Base-by-base conservation (phyloP, 371 early-diverging fungal genomes). In the Chytridiales sp. region DNA sequence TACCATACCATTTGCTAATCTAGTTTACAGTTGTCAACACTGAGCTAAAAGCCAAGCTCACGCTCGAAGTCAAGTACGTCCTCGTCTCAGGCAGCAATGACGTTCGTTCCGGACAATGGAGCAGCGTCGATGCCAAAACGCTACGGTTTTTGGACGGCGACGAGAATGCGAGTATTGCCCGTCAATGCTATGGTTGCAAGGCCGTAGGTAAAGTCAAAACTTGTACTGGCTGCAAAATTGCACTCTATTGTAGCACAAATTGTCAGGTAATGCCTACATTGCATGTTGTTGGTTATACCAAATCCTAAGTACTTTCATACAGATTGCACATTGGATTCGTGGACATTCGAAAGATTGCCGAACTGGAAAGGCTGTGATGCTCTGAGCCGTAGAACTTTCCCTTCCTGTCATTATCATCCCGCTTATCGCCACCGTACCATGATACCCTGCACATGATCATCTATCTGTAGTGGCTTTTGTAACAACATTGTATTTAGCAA, bases 251-350 rank as follows among this genome's bases (percentile, higher is more conserved):
- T 52, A 58, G 67, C 24, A 67, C 63, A n/a, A 71, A 71, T 50
- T 71, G 72, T 62, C 72, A 69, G 63, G 70, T 69, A 31, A 41
- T 50, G 39, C 19, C 22, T 19, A 24, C 4, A 17, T 21, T 41
- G 11, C 47, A 5, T 46, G 38, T 26, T 24, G 48, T 31, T 2
- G 15, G n/a, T 34, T 38, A 13, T n/a, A 15, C 19, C 19, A 15
- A 26, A 2, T 13, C 42, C 35, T 26, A 15, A 13, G 13, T 36
- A 42, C 0, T 40, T 24, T 39, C 4, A 17, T 32, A 15, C 9
- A 71, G 72, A 71, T 71, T 64, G 72, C 67, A 6, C 67, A 71
- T 51, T 71, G 72, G 72, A 50, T 67, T 31, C 60, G 67, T 22
- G 67, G 72, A 2, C 72, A 71, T 49, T 31, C 63, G 19, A 35